A percentile compares a stretch with the other conserved stretches of the same genome.
phyloP scores from a whole-genome alignment of 805 yeast genomes.

The Ogataea thermomethanolica region DNA sequence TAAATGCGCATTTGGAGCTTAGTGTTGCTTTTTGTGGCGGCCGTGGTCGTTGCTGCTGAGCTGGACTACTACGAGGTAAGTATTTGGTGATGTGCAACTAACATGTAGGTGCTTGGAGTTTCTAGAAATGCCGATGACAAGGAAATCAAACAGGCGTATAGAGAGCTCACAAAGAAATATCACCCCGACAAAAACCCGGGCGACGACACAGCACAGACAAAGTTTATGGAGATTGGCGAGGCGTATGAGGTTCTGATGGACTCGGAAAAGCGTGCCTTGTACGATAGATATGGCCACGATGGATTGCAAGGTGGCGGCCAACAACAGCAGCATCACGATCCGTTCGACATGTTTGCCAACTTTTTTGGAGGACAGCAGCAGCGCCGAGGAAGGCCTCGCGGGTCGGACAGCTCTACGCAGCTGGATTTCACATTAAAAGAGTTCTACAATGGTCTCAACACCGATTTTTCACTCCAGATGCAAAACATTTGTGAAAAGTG shows the following conservation, averaged over 20 bases:
- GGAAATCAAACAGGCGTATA: conserved; percentile 82
- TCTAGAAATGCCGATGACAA: conserved; percentile 65
- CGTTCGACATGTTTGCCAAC: conserved; percentile 57
- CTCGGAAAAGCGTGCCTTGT: conserved; percentile 60
- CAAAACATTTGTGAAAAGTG: conserved; percentile 76
- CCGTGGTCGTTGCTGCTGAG: conserved; percentile 30
- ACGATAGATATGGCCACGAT: conserved; percentile 76
- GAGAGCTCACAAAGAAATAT: conserved; percentile 74
- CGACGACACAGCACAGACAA: conserved; percentile 76
- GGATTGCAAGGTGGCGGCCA: conserved; percentile 57
- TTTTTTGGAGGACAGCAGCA: conserved; percentile 46
- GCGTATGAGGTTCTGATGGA: conserved; percentile 87
- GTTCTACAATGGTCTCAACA: conserved; percentile 63
- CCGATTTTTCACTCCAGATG: conserved; percentile 61
- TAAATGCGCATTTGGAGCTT: conserved; percentile 5
- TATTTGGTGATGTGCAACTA: background rate
- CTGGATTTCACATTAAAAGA: conserved; percentile 59
- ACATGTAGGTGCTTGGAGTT: conserved; percentile 58
- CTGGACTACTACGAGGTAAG: conserved; percentile 38
- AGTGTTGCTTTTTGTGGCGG: conserved; percentile 1
- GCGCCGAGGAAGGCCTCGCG: conserved; percentile 47
- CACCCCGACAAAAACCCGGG: conserved; percentile 95
- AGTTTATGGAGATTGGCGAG: conserved; percentile 86
- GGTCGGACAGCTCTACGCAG: conserved; percentile 53
- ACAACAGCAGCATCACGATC: conserved; percentile 30